These are phyloP conservation scores for Tulasnella sp. DNA, from an alignment of 768 basidiomycete genomes.

Conservation along the genomic window DNA sequence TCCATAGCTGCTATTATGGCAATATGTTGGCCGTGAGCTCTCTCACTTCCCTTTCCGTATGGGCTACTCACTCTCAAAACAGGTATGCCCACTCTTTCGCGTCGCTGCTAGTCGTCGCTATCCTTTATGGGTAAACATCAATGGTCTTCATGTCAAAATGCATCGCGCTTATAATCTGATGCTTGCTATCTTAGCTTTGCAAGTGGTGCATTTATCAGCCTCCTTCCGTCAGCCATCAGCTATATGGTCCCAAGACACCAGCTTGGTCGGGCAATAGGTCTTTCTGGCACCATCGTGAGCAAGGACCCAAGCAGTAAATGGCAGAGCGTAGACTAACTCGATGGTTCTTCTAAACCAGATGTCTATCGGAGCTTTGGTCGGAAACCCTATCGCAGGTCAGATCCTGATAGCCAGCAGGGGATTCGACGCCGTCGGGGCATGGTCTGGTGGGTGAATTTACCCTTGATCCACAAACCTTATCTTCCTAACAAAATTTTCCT, in stretches of 20 bases:
- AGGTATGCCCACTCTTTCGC: constrained; percentile 35
- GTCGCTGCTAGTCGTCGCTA: constrained; percentile 49
- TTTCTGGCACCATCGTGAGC: constrained; percentile 23
- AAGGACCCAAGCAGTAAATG: not conserved
- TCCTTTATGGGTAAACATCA: constrained; percentile 60
- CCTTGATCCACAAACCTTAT: too few relatives aligned
- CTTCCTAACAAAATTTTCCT: not conserved
- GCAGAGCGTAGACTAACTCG: not conserved
- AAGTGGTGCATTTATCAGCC: constrained; percentile 51
- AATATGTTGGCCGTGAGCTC: constrained; percentile 63
- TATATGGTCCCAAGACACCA: constrained; percentile 19
- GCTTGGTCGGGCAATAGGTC: constrained; percentile 26
- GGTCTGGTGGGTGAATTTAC: constrained; percentile 16
- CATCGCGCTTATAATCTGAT: too few relatives aligned
- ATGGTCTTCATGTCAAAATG: too few relatives aligned
- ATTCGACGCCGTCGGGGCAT: constrained; percentile 23
- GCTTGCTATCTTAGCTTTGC: constrained; percentile 43
- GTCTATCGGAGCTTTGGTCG: constrained; percentile 26
- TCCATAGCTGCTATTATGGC: constrained; percentile 54
- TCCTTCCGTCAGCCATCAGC: constrained; percentile 26
- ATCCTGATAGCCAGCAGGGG: constrained; percentile 20
- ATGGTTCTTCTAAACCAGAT: not conserved
- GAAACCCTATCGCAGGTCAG: constrained; percentile 28
- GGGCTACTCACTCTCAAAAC: not conserved
- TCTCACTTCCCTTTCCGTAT: not conserved